These are phyloP conservation scores for Backusella morwellensis DNA, from an alignment of 192 early-diverging fungal genomes.

Conservation along the genomic window DNA sequence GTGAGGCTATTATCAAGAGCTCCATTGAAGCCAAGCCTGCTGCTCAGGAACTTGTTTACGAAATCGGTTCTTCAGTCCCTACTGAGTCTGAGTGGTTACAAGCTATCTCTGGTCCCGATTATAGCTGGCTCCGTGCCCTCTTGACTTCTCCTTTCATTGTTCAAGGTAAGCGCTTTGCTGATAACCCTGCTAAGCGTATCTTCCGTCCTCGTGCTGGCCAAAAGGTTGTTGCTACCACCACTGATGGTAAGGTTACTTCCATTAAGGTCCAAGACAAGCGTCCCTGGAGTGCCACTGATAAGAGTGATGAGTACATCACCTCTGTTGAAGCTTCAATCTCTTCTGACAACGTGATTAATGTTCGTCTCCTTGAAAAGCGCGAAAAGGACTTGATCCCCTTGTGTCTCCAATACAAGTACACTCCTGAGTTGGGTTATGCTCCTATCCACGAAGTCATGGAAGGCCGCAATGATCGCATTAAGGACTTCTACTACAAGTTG, in stretches of 20 bases:
- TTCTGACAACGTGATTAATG: constrained; percentile 50
- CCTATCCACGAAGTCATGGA: constrained; percentile 89
- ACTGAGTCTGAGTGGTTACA: constrained; percentile 63
- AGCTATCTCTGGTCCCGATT: constrained; percentile 66
- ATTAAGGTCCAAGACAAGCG: constrained; percentile 56
- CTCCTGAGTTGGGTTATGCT: constrained; percentile 70
- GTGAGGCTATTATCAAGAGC: constrained; percentile 32
- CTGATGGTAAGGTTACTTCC: constrained; percentile 30
- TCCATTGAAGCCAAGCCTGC: constrained; percentile 43
- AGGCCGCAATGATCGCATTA: constrained; percentile 80
- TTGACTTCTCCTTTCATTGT: constrained; percentile 75
- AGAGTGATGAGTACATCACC: constrained; percentile 44
- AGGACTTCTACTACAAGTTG: constrained; percentile 80
- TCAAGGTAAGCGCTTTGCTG: constrained; percentile 66
- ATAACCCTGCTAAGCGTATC: constrained; percentile 64
- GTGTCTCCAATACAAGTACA: constrained; percentile 80
- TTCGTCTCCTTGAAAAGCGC: constrained; percentile 67
- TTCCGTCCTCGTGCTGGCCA: constrained; percentile 63
- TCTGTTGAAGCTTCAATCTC: constrained; percentile 49
- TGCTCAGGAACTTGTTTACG: constrained; percentile 50
- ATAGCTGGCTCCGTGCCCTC: constrained; percentile 84
- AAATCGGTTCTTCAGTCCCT: constrained; percentile 58
- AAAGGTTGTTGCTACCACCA: constrained; percentile 42
- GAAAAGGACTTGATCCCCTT: constrained; percentile 67
- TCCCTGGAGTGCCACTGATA: constrained; percentile 52